A percentile compares a stretch with the other conserved stretches of the same genome.
phyloP scores from a whole-genome alignment of 768 basidiomycete genomes.

The Udeniomyces megalosporus region DNA sequence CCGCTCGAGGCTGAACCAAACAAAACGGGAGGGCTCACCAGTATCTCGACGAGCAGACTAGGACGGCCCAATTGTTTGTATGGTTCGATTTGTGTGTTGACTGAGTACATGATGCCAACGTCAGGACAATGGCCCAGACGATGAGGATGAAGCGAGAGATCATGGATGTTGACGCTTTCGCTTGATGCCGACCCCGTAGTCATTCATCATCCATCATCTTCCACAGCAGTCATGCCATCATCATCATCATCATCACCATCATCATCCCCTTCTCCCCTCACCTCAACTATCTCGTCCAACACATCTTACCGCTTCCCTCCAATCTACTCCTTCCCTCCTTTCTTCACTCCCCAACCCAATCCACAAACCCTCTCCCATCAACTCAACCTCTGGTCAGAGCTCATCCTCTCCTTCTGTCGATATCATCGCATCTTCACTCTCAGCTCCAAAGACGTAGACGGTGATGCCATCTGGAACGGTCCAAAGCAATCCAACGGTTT shows the following conservation, averaged over 20 bases:
- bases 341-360: constrained; percentile 34
- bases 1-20: no score
- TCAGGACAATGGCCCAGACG: neutral
- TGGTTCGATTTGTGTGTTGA: constrained; percentile 33
- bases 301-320: constrained; percentile 29
- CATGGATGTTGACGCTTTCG: neutral
- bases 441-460: neutral
- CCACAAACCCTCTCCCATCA: constrained; percentile 30
- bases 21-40: neutral
- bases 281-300: neutral
- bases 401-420: constrained; percentile 28
- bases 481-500: constrained; percentile 19
- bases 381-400: constrained; percentile 27
- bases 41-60: constrained; percentile 83
- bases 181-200: no score
- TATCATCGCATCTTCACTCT: constrained; percentile 24
- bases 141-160: neutral
- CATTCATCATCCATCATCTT: no score
- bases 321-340: constrained; percentile 33
- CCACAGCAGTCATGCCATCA: neutral
- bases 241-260: neutral
- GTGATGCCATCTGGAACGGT: constrained; percentile 25
- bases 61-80: constrained; percentile 97
- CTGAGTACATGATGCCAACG: no score
- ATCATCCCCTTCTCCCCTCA: neutral